Percentiles rank a stretch among this genome's conserved stretches.
Conservation (phyloP, 2,329 filamentous ascomycete species). For the Apiospora hydei region DNA sequence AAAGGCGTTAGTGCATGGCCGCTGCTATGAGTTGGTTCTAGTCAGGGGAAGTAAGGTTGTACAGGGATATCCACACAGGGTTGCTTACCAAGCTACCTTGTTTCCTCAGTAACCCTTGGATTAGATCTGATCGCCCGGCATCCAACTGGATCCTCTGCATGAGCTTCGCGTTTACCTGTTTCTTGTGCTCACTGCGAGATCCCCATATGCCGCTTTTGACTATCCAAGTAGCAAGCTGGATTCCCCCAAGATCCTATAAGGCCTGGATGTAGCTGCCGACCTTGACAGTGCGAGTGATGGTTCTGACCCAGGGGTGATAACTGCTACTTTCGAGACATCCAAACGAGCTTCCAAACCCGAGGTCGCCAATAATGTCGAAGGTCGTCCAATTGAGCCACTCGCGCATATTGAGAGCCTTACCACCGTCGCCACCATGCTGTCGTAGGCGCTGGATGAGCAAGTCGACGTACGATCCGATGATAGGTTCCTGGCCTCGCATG, state of each 20-base stretch:
- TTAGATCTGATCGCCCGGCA: slow-evolving; percentile 42
- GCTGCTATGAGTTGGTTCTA: no score
- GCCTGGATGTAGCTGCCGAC: slow-evolving; percentile 32
- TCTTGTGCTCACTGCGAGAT: slow-evolving; percentile 34
- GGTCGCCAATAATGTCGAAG: slow-evolving; percentile 54
- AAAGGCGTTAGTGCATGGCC: neutral
- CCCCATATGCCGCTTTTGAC: slow-evolving; percentile 27
- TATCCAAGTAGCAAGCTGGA: slow-evolving; percentile 30
- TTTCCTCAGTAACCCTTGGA: slow-evolving; percentile 40
- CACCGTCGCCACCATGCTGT: slow-evolving; percentile 27
- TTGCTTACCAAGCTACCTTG: slow-evolving; percentile 32
- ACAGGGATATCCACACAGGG: neutral
- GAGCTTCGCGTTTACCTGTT: slow-evolving; percentile 36
- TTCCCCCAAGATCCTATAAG: slow-evolving; percentile 32
- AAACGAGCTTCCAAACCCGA: slow-evolving; percentile 54
- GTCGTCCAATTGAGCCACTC: slow-evolving; percentile 50
- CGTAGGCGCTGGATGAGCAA: slow-evolving; percentile 42
- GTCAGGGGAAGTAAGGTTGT: no score
- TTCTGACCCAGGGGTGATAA: slow-evolving; percentile 45
- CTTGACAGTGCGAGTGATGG: slow-evolving; percentile 40
- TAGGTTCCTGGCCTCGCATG: slow-evolving; percentile 50
- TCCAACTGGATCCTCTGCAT: slow-evolving; percentile 38
- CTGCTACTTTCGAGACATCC: slow-evolving; percentile 43
- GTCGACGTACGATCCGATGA: slow-evolving; percentile 48
- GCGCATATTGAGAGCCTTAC: slow-evolving; percentile 41